phyloP scores from a whole-genome alignment of 805 yeast species.

The Yamadazyma kitorensis region DNA sequence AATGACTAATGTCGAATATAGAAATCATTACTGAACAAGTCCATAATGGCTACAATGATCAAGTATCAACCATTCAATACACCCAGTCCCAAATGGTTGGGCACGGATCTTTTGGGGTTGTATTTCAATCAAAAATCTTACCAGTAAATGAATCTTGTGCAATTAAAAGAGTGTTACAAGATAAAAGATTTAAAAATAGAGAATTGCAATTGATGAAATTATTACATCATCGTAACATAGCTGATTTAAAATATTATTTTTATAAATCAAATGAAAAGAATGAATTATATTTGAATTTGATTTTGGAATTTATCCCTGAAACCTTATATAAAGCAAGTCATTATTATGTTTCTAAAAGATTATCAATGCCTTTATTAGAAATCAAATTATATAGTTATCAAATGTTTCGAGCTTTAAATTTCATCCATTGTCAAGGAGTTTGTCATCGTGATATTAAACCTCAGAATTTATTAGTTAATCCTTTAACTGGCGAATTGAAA shows the following conservation, averaged over 20 bases:
- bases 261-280: conserved; percentile 70
- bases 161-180: conserved; percentile 94
- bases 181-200: conserved; percentile 88
- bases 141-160: conserved; percentile 83
- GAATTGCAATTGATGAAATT: conserved; percentile 94
- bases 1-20: conserved; percentile 14
- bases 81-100: conserved; percentile 90
- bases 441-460: conserved; percentile 96
- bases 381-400: conserved; percentile 82
- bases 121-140: conserved; percentile 78
- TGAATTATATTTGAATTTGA: conserved; percentile 83
- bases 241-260: conserved; percentile 82
- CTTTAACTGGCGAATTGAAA: conserved; percentile 78
- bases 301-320: conserved; percentile 93
- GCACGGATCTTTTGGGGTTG: conserved; percentile 99
- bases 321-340: conserved; percentile 89
- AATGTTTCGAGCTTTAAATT: conserved; percentile 71
- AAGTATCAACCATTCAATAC: conserved; percentile 60
- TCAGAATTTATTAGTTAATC: conserved; percentile 84
- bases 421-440: conserved; percentile 72
- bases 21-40: conserved; percentile 61
- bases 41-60: conserved; percentile 69
- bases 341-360: conserved; percentile 69
- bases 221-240: conserved; percentile 82
- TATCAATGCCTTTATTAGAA: conserved; percentile 85